These are phyloP conservation scores for Nothophoma quercina DNA, from an alignment of 2,329 filamentous ascomycete species.

Conservation along the genomic window DNA sequence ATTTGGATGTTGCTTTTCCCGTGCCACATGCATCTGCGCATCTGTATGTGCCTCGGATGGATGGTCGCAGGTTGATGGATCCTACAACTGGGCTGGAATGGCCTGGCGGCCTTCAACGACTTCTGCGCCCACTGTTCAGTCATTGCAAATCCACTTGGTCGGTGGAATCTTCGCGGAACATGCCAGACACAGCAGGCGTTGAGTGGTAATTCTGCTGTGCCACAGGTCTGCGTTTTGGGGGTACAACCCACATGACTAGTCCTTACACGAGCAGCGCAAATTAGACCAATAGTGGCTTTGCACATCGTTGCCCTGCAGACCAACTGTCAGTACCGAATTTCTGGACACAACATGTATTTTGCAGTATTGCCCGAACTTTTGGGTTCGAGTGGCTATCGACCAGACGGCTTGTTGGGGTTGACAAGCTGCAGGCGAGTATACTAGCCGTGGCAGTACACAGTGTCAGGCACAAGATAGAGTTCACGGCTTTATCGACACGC, in stretches of 20 bases:
- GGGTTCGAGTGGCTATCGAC: slow-evolving; percentile 19
- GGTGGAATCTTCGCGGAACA: slow-evolving; percentile 5
- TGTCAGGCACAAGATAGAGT: slow-evolving; percentile 16
- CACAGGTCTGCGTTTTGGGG: slow-evolving; percentile 21
- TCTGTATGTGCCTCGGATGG: slow-evolving; percentile 12
- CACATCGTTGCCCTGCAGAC: slow-evolving; percentile 5
- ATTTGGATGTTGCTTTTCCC: slow-evolving; percentile 11
- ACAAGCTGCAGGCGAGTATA: slow-evolving; percentile 26
- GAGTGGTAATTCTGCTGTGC: slow-evolving; percentile 29
- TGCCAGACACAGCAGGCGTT: slow-evolving; percentile 5
- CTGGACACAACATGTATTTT: slow-evolving; percentile 18
- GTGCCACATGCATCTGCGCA: slow-evolving; percentile 11
- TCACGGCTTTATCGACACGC: slow-evolving; percentile 24
- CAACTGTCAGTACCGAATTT: not conserved
- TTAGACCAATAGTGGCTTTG: slow-evolving; percentile 30
- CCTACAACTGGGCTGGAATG: slow-evolving; percentile 9
- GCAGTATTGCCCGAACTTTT: slow-evolving; percentile 21
- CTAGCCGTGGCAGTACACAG: not conserved
- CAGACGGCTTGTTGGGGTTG: slow-evolving; percentile 19
- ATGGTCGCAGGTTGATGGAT: slow-evolving; percentile 5
- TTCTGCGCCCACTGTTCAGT: slow-evolving; percentile 9
- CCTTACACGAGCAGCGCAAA: slow-evolving; percentile 18
- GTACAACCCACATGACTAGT: slow-evolving; percentile 13
- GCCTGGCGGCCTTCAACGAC: slow-evolving; percentile 8
- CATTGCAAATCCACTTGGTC: slow-evolving; percentile 7